Percentiles rank a stretch among this genome's conserved stretches.
phyloP scores from a whole-genome alignment of 2,329 filamentous ascomycete species.

The Aspergillus sp. region DNA sequence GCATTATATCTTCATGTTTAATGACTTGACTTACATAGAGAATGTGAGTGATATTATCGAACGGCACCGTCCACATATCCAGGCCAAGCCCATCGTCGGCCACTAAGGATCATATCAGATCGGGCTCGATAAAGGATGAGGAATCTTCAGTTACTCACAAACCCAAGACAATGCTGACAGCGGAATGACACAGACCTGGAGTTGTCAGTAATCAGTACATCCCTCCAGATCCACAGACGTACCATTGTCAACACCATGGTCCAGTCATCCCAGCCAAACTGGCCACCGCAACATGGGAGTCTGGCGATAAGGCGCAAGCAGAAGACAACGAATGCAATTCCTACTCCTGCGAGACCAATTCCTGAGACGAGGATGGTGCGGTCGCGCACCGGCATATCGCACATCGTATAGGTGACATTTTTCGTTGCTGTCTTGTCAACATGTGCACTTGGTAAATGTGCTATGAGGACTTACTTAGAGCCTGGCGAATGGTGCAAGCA shows the following conservation, averaged over 20 bases:
- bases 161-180: conserved; percentile 26
- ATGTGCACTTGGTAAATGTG: neutral
- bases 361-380: conserved; percentile 31
- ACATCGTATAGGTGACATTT: conserved; percentile 42
- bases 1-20: neutral
- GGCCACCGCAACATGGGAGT: conserved; percentile 32
- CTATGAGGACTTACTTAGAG: conserved; percentile 29
- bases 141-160: conserved; percentile 19
- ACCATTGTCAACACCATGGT: conserved; percentile 30
- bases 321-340: conserved; percentile 35
- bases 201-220: too few relatives aligned
- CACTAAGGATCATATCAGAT: conserved; percentile 25
- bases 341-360: conserved; percentile 34
- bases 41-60: conserved; percentile 44
- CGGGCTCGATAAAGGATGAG: too few relatives aligned
- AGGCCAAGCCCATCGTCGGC: conserved; percentile 42
- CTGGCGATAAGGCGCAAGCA: conserved; percentile 40
- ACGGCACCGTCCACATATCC: conserved; percentile 48
- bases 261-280: conserved; percentile 43
- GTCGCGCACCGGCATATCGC: conserved; percentile 40
- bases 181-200: conserved; percentile 13
- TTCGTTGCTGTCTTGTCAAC: conserved; percentile 34
- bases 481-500: conserved; percentile 39
- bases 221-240: too few relatives aligned
- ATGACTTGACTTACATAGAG: conserved; percentile 33